phyloP scores from a whole-genome alignment of 2,329 filamentous ascomycete genomes.

The Ophiostoma sp. region DNA sequence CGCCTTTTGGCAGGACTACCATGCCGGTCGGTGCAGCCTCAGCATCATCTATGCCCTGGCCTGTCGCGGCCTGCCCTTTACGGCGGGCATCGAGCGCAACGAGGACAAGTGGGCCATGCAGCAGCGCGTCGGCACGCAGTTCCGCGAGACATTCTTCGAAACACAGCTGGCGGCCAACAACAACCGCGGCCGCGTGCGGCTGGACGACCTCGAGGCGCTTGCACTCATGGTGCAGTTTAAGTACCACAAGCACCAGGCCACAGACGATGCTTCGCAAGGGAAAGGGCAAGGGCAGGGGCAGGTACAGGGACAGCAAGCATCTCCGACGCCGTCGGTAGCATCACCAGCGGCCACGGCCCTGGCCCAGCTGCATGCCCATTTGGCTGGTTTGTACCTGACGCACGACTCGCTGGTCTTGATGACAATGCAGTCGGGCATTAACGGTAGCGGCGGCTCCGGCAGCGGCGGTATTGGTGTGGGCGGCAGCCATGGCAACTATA shows the following conservation, averaged over 20 bases:
- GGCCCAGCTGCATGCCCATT: constrained; percentile 19
- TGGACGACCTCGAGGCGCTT: constrained; percentile 28
- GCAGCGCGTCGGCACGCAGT: constrained; percentile 28
- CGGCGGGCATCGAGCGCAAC: not conserved
- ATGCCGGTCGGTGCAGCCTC: constrained; percentile 26
- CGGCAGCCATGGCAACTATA: not conserved
- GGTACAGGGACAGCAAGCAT: not conserved
- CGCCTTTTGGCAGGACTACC: constrained; percentile 31
- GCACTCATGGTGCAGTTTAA: constrained; percentile 28
- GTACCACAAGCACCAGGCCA: constrained; percentile 12
- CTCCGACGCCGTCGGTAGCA: not conserved
- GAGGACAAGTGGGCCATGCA: constrained; percentile 28
- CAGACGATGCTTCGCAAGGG: not conserved
- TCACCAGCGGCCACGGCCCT: not conserved
- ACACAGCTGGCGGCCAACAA: constrained; percentile 20
- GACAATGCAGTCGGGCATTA: constrained; percentile 26
- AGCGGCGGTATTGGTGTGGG: not conserved
- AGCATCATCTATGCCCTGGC: constrained; percentile 29
- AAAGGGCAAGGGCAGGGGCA: not conserved
- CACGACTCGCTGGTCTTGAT: constrained; percentile 31
- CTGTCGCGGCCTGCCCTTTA: constrained; percentile 30
- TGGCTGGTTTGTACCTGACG: constrained; percentile 28
- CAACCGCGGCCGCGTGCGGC: constrained; percentile 15
- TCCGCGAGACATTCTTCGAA: constrained; percentile 28
- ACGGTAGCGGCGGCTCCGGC: not conserved